Evolutionary conservation across 768 basidiomycete genomes (phyloP).

Genomic region (Hygrophoropsis aurantiaca): DNA sequence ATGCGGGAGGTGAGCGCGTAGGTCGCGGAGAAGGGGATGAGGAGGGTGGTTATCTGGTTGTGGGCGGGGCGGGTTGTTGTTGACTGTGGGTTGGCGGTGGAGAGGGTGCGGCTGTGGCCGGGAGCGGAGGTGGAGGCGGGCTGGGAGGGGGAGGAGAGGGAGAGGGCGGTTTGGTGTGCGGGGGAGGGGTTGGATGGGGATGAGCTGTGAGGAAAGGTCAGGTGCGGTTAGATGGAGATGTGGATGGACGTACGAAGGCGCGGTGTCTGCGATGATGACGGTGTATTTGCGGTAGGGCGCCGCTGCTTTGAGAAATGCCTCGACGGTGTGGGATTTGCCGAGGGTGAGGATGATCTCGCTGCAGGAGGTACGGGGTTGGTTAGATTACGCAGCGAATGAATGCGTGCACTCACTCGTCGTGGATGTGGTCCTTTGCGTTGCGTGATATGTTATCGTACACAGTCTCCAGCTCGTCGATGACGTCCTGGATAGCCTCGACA

Average conservation of each 20-base stretch:
- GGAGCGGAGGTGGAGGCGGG: no score
- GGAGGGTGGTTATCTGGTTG: slow-evolving; percentile 92
- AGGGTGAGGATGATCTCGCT: slow-evolving; percentile 95
- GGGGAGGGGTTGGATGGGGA: no score
- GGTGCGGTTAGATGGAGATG: slow-evolving; percentile 76
- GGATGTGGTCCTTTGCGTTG: slow-evolving; percentile 93
- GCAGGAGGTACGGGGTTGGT: no score
- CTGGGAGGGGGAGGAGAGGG: no score
- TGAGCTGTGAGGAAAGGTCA: no score
- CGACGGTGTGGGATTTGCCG: slow-evolving; percentile 93
- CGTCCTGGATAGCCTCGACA: slow-evolving; percentile 96
- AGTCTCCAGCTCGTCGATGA: slow-evolving; percentile 93
- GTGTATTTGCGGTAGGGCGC: slow-evolving; percentile 90
- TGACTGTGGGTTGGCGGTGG: no score
- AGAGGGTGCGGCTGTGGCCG: no score
- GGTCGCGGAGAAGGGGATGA: slow-evolving; percentile 94
- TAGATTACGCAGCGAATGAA: no score
- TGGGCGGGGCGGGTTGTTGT: no score
- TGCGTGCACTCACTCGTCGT: slow-evolving; percentile 97
- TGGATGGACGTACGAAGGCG: slow-evolving; percentile 81
- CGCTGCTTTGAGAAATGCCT: slow-evolving; percentile 89
- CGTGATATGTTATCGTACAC: slow-evolving; percentile 94
- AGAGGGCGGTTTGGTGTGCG: no score
- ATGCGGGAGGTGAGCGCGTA: slow-evolving; percentile 96
- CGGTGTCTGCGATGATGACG: slow-evolving; percentile 94